Base-by-base conservation (phyloP, 345 rosid species). In the Brassica cretica region DNA sequence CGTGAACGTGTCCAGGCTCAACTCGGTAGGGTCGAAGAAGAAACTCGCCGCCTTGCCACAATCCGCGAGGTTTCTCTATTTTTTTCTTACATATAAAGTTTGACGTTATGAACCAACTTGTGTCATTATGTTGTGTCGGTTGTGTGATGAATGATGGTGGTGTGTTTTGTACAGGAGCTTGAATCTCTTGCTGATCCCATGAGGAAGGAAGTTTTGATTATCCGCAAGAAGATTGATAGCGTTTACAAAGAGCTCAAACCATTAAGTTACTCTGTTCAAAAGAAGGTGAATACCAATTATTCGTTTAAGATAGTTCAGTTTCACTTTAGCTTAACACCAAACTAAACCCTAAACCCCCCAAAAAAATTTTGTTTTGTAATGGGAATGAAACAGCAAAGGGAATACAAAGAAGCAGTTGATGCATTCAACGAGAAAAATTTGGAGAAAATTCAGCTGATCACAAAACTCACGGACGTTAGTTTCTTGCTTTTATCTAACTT, bases 221-320 rank as follows among this genome's bases (percentile, higher is more conserved):
- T 93, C 6, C 82, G 97, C n/a, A 93, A 93, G 86, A 91, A 81
- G 91, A 87, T 91, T 25, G 98, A 93, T 83, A 27, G 84, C 2
- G 88, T 93, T 29, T 89, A 88, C 88, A 93, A 93, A 82, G 97
- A 91, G 70, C 84, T 93, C 81, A 93, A 86, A 76, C 96, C 98
- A 18, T 82, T 93, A 46, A 91, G 94, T 29, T 73, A 81, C 64
- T 83, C 89, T n/a, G 87, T 87, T 80, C 98, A 93, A 87, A 93
- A 93, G 85, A 93, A 89, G 96, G 96, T 90, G 56, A 49, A 79
- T 46, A 44, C 18, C 21, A 5, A 66, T 7, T 19, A 33, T 72
- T 62, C 16, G 37, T 56, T 51, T 18, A 44, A 5, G 14, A 8
- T 21, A 1, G 35, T 71, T 59, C 6, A 0, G 6, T 61, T 46